Conservation (phyloP, 1,284 basidiomycete species). For the Leccinum holopus region DNA sequence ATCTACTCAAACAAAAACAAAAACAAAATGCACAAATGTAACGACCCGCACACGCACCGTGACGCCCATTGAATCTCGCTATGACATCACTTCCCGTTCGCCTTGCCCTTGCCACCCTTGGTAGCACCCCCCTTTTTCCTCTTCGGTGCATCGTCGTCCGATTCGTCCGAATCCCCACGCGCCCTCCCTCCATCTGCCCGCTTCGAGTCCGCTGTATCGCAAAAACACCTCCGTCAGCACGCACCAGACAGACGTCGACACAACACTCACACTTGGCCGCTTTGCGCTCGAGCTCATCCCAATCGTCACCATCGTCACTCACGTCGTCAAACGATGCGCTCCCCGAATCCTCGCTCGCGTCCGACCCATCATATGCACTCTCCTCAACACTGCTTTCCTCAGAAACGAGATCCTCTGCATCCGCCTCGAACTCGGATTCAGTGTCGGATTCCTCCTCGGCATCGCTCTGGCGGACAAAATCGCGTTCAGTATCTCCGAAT, state of each 20-base stretch:
- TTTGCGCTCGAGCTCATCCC: conserved; percentile 93
- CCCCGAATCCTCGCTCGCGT: conserved; percentile 66
- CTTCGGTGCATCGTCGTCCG: conserved; percentile 63
- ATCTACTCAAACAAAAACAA: neutral
- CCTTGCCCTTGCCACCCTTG: conserved; percentile 37
- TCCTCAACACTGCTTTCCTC: conserved; percentile 54
- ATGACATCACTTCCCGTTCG: conserved; percentile 44
- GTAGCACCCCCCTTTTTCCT: conserved; percentile 54
- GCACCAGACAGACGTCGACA: neutral
- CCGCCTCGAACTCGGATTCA: conserved; percentile 81
- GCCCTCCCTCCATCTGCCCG: conserved; percentile 47
- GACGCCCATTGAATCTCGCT: conserved; percentile 4
- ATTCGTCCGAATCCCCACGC: conserved; percentile 61
- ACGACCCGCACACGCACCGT: neutral
- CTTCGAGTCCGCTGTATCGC: conserved; percentile 64
- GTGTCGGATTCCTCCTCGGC: conserved; percentile 67
- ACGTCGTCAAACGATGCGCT: conserved; percentile 66
- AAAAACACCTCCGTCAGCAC: conserved; percentile 4
- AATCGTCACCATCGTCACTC: conserved; percentile 88
- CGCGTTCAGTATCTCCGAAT: neutral
- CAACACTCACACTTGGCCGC: conserved; percentile 68
- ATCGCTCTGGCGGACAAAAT: conserved; percentile 49
- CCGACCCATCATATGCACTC: conserved; percentile 59
- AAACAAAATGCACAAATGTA: neutral
- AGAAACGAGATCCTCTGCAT: conserved; percentile 52